Percentiles rank a stretch among this genome's conserved stretches.
phyloP scores from a whole-genome alignment of 2,329 filamentous ascomycete species.

The Cercospora sesami region DNA sequence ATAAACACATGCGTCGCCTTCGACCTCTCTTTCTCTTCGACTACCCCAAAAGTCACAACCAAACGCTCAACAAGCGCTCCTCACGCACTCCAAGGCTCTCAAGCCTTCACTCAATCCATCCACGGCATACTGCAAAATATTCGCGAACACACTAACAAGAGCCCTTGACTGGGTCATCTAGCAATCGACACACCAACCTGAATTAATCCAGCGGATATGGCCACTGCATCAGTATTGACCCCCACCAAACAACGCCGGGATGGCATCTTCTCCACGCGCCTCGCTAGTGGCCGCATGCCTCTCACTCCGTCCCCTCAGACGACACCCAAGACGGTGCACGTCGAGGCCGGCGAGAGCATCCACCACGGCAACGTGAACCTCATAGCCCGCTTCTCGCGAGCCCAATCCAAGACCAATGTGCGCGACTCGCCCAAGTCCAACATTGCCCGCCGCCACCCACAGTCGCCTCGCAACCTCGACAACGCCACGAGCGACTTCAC shows the following conservation, averaged over 20 bases:
- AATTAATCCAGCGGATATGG: slow-evolving; percentile 77
- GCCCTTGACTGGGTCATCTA: too few relatives aligned
- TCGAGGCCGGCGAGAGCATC: slow-evolving; percentile 64
- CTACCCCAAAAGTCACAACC: slow-evolving; percentile 23
- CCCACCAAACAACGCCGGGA: slow-evolving; percentile 86
- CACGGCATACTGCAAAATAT: slow-evolving; percentile 41
- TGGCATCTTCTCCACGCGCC: slow-evolving; percentile 86
- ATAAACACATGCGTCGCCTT: too few relatives aligned
- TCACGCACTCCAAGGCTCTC: slow-evolving; percentile 31
- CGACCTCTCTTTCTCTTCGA: too few relatives aligned
- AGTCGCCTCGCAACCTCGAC: slow-evolving; percentile 83
- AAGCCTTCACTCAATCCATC: slow-evolving; percentile 28
- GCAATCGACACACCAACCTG: too few relatives aligned
- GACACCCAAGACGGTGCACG: slow-evolving; percentile 57
- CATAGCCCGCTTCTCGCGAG: slow-evolving; percentile 74
- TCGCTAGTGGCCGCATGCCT: slow-evolving; percentile 91
- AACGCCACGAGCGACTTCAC: slow-evolving; percentile 91
- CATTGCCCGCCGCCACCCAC: slow-evolving; percentile 67
- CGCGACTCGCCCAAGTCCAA: slow-evolving; percentile 95
- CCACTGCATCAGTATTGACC: slow-evolving; percentile 78
- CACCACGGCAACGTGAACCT: slow-evolving; percentile 73
- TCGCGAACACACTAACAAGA: slow-evolving; percentile 41
- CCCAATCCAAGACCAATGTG: slow-evolving; percentile 64
- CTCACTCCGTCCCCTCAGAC: slow-evolving; percentile 89
- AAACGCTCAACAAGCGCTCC: slow-evolving; percentile 18